Base-by-base conservation (phyloP, 805 yeast species). In the Teunomyces gatunensis region DNA sequence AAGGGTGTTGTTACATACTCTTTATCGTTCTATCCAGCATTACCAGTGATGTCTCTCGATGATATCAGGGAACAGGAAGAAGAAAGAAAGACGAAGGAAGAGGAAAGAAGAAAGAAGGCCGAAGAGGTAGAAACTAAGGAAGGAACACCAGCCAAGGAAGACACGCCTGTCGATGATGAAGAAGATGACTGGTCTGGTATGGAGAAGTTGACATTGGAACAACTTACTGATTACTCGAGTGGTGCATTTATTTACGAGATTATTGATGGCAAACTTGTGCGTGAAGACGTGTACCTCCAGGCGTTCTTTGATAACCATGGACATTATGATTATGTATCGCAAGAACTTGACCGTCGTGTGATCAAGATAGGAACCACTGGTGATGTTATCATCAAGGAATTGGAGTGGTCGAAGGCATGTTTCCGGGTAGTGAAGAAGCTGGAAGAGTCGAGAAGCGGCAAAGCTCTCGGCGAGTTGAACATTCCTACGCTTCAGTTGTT, bases 221-320 rank as follows among this genome's bases (percentile, higher is more conserved):
- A 88, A 53, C 74, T 88, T 47, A 51, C 78, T 15, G 73, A 77
- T 23, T 77, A 79, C 60, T 77, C 80, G 48, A 75, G 89, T 20
- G 99, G 99, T 72, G 83, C 90, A 15, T 72, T 91, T 44, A 86
- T 85, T 1, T 79, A 75, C 56, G 82, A 87, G 42, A 63, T 94
- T 33, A 57, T 82, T 21, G 83, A 81, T 34, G 89, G 87, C 47
- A 73, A 70, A 33, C 63, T 82, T 39, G 66, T 78, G 37, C 75
- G 78, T 46, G 74, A 71, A n/a, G 82, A 80, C 49, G 77, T 82
- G 13, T 86, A 78, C 52, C 68, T 94, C 18, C 95, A 90, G 64
- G 78, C 83, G 0, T 87, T 79, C 63, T 84, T 88, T 57, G 97
- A 94, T 67, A 83, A 81, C 56, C 78, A 73, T 51, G 87, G 90